Conservation (phyloP, 345 rosid genomes). For the Iberis pinnata region DNA sequence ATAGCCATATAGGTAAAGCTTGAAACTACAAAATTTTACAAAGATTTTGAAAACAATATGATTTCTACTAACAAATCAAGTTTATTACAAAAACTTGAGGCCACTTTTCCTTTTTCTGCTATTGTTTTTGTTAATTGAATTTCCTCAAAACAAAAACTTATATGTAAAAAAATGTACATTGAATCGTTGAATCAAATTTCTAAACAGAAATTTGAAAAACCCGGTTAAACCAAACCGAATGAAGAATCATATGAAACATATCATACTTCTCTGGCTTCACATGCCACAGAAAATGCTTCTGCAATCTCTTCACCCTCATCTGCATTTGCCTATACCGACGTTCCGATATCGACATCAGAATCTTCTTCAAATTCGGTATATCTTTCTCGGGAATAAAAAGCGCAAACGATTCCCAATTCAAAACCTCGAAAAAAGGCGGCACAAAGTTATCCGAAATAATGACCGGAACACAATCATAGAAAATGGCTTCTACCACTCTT, state of each 20-base stretch:
- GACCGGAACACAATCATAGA: slow-evolving; percentile 81
- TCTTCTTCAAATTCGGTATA: slow-evolving; percentile 70
- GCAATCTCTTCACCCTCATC: slow-evolving; percentile 69
- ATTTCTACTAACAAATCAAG: too few relatives aligned
- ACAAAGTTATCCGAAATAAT: slow-evolving; percentile 84
- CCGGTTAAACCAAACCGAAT: slow-evolving; percentile 82
- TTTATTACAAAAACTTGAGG: neutral
- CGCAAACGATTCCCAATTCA: slow-evolving; percentile 88
- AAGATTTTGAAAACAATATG: too few relatives aligned
- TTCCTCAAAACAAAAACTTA: neutral
- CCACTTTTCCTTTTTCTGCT: neutral
- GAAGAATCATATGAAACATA: slow-evolving; percentile 89
- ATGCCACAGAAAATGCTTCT: slow-evolving; percentile 95
- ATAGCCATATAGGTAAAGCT: too few relatives aligned
- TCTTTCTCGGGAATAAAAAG: slow-evolving; percentile 77
- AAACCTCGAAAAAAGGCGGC: slow-evolving; percentile 76
- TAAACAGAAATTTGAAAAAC: slow-evolving; percentile 47
- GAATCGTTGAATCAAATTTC: slow-evolving; percentile 8
- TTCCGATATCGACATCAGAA: slow-evolving; percentile 60
- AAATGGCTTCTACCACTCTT: slow-evolving; percentile 88
- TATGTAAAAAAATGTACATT: slow-evolving; percentile 18
- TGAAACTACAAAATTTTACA: too few relatives aligned
- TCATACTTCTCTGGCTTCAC: slow-evolving; percentile 66
- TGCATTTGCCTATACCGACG: slow-evolving; percentile 52
- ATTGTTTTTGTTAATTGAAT: neutral